phyloP scores from a whole-genome alignment of 2,329 filamentous ascomycete species.

The Pseudogymnoascus sp. region DNA sequence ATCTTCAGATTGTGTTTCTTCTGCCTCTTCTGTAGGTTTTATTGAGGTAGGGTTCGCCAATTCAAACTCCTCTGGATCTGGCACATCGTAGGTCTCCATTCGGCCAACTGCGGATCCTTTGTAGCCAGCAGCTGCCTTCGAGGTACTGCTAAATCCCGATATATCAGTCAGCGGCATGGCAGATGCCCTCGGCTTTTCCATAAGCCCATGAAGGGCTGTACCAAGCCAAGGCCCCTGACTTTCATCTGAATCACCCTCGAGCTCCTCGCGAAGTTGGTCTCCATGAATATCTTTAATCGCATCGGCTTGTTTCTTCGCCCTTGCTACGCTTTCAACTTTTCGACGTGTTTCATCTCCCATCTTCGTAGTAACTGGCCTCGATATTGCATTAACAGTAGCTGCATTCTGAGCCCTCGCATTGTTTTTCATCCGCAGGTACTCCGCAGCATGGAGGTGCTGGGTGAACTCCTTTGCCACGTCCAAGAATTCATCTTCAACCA shows the following conservation, averaged over 20 bases:
- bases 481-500: constrained; percentile 77
- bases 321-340: constrained; percentile 28
- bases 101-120: constrained; percentile 13
- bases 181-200: constrained; percentile 32
- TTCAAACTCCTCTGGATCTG: background rate
- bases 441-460: constrained; percentile 65
- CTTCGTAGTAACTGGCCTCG: constrained; percentile 30
- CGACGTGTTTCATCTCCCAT: constrained; percentile 25
- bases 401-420: constrained; percentile 47
- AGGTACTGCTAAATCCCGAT: background rate
- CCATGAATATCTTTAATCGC: constrained; percentile 21
- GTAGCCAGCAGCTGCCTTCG: constrained; percentile 11
- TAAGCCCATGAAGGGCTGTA: constrained; percentile 35
- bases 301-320: constrained; percentile 31
- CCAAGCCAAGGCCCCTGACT: constrained; percentile 30
- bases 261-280: constrained; percentile 18
- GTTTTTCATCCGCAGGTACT: constrained; percentile 61
- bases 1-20: constrained; percentile 17
- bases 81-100: constrained; percentile 22
- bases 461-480: constrained; percentile 62
- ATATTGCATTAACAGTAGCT: constrained; percentile 33
- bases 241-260: constrained; percentile 22
- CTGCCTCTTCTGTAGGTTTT: constrained; percentile 4
- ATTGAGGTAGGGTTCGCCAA: background rate
- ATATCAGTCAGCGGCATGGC: background rate